A percentile compares a stretch with the other conserved stretches of the same genome.
Evolutionary conservation across 140 eudicot species (phyloP).

Genomic region (Ambrosia hybrid): DNA sequence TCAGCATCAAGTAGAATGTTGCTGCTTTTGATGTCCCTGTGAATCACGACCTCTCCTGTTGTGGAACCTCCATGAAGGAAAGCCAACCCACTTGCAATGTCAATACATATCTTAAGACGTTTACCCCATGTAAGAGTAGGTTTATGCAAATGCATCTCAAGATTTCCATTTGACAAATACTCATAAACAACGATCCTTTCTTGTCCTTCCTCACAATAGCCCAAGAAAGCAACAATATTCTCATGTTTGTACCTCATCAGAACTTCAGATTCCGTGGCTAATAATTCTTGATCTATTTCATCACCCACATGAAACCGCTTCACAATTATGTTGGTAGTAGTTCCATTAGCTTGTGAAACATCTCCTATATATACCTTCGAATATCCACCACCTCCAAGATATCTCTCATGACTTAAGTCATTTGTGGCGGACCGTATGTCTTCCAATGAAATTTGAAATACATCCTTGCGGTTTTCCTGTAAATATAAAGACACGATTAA

Average conservation of each 20-base stretch:
- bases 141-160: not conserved
- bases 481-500: too few relatives aligned
- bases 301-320: not conserved
- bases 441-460: not conserved
- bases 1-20: constrained; percentile 54
- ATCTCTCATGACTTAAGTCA: not conserved
- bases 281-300: not conserved
- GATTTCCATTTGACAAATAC: not conserved
- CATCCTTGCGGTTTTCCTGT: not conserved
- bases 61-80: constrained; percentile 18
- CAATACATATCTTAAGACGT: constrained; percentile 22
- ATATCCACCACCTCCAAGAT: not conserved
- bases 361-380: not conserved
- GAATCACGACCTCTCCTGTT: constrained; percentile 34
- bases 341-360: not conserved
- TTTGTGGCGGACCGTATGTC: not conserved
- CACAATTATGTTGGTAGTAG: not conserved
- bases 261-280: not conserved
- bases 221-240: not conserved
- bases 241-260: not conserved
- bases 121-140: constrained; percentile 10
- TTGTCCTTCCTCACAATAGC: not conserved
- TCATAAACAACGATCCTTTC: constrained; percentile 18
- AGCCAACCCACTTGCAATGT: constrained; percentile 7
- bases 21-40: constrained; percentile 70